Base-by-base conservation (phyloP, 352 stramenopile genomes). In the Globisporangium okanoganense region DNA sequence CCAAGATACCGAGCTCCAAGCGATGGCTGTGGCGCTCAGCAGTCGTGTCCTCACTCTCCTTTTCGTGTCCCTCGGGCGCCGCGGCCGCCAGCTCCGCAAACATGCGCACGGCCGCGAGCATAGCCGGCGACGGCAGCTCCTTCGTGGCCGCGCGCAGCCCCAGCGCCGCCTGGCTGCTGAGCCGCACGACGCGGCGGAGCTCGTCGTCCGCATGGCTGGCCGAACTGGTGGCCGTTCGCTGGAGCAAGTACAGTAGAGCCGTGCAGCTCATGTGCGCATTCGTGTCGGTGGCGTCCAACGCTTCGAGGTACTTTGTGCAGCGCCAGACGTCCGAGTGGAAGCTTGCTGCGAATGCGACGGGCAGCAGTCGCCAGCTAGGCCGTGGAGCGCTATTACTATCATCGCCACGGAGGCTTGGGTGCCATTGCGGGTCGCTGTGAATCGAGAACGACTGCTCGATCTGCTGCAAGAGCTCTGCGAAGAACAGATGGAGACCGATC, bases 221-320 rank as follows among this genome's bases (percentile, higher is more conserved):
- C 4, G 20, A 6, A 33, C 6, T 6, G n/a, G 6, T 18, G 3
- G 12, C n/a, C 43, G 44, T 43, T 12, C 55, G 29, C 24, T n/a
- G 51, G 24, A 65, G 52, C 31, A 65, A n/a, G 3, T 59, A 16
- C 33, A 62, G 29, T 36, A 83, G 71, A 9, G 76, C 79, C 0
- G 69, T 44, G 13, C 66, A 71, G 51, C 76, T 63, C 58, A 85
- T 56, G 61, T 88, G 80, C 35, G 69, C 72, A 31, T 90, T 90
- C 22, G 68, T 85, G 44, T 81, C 67, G 0, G 66, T 74, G 2
- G 76, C 75, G 33, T 82, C 76, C 2, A 70, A n/a, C n/a, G 40
- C n/a, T 20, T 59, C 0, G 52, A 83, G 44, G 50, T 74, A 77
- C 53, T 31, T 66, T 3, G 72, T 76, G 45, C 68, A 67, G 25